phyloP scores from a whole-genome alignment of 2,329 filamentous ascomycete genomes.

The Mariannaea sp. region DNA sequence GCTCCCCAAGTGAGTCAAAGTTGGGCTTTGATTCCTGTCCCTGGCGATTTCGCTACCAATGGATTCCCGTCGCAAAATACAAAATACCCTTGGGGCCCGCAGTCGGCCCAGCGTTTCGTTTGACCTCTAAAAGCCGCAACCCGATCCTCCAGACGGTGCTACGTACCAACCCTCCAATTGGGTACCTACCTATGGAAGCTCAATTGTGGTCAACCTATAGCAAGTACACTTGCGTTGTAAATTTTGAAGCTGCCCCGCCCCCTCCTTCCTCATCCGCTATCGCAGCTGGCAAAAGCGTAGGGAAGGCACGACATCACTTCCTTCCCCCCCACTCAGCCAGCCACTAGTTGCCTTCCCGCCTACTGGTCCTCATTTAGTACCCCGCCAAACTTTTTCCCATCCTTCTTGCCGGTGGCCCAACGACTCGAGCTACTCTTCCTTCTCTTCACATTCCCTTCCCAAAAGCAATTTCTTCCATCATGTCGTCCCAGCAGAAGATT shows the following conservation, averaged over 20 bases:
- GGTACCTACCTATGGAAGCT: too few species aligned
- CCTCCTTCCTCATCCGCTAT: conserved; percentile 8
- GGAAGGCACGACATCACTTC: conserved; percentile 13
- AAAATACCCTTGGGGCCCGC: too few species aligned
- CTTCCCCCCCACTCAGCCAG: conserved; percentile 9
- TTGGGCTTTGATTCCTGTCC: too few species aligned
- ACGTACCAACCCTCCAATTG: too few species aligned
- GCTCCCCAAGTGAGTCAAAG: too few species aligned
- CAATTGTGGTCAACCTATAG: too few species aligned
- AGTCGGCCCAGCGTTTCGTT: too few species aligned
- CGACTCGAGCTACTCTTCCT: conserved; percentile 19
- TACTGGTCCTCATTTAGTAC: conserved; percentile 19
- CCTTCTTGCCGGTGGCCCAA: conserved; percentile 29
- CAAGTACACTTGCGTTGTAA: too few species aligned
- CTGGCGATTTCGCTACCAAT: too few species aligned
- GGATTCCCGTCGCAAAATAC: too few species aligned
- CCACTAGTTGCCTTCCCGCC: conserved; percentile 12
- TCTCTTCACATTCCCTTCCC: conserved; percentile 9
- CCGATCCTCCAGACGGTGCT: too few species aligned
- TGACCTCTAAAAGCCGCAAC: too few species aligned
- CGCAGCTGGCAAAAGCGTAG: background rate
- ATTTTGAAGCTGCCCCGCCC: conserved; percentile 3
- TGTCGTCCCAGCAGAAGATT: conserved; percentile 58
- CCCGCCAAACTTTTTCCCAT: conserved; percentile 39
- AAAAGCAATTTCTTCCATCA: conserved; percentile 33